phyloP scores from a whole-genome alignment of 106 monocot genomes.

The Allium cepa region DNA sequence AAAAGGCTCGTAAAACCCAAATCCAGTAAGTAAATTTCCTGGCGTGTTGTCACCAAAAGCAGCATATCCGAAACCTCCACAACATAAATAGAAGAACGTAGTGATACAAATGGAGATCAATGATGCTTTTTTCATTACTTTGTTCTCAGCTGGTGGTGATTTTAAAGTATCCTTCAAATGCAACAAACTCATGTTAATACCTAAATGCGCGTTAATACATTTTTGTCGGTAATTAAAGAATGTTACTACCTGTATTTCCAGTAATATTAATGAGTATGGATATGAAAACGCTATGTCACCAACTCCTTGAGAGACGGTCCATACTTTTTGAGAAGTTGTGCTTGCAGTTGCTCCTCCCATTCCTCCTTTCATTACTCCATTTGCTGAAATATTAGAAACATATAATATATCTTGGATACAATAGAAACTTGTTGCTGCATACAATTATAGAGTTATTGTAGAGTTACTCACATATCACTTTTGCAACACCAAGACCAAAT shows the following conservation, averaged over 20 bases:
- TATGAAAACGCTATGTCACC: slow-evolving; percentile 88
- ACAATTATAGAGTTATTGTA: neutral
- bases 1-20: slow-evolving; percentile 88
- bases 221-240: neutral
- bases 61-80: slow-evolving; percentile 83
- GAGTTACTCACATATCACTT: slow-evolving; percentile 52
- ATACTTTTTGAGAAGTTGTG: slow-evolving; percentile 51
- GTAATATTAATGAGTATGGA: slow-evolving; percentile 62
- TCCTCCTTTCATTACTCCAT: slow-evolving; percentile 57
- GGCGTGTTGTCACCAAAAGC: slow-evolving; percentile 82
- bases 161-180: slow-evolving; percentile 65
- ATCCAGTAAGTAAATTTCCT: slow-evolving; percentile 79
- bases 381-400: slow-evolving; percentile 17
- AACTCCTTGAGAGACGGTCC: slow-evolving; percentile 72
- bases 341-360: slow-evolving; percentile 40
- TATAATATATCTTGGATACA: neutral
- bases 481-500: slow-evolving; percentile 62
- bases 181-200: neutral
- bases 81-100: slow-evolving; percentile 90
- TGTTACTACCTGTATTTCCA: slow-evolving; percentile 65
- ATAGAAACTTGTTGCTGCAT: neutral
- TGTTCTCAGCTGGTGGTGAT: slow-evolving; percentile 64
- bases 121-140: slow-evolving; percentile 79
- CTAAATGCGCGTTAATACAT: neutral
- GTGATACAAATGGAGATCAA: slow-evolving; percentile 50